Evolutionary conservation across 164 flowering plant genomes (phyloP).

Genomic region (Stephania yunnanensis): DNA sequence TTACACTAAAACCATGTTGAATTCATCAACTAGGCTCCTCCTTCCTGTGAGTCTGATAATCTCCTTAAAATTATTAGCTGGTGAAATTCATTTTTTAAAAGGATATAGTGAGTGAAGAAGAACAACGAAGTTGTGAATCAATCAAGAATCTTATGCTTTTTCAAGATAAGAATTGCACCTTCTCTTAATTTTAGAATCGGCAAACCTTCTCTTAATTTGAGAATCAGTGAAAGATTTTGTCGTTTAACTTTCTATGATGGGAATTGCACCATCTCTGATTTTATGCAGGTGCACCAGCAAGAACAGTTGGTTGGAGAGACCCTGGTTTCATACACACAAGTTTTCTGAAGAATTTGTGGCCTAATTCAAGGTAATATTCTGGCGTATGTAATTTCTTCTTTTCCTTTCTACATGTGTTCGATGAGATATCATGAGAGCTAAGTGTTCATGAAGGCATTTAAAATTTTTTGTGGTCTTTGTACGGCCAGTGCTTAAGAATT

Average conservation of each 20-base stretch:
- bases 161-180: background rate
- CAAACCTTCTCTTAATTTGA: background rate
- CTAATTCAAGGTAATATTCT: slow-evolving; percentile 42
- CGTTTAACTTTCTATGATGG: background rate
- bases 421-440: background rate
- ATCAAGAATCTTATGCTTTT: background rate
- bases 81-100: background rate
- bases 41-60: background rate
- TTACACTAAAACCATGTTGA: background rate
- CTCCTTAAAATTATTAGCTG: background rate
- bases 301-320: slow-evolving; percentile 97
- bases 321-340: slow-evolving; percentile 90
- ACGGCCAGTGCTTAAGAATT: background rate
- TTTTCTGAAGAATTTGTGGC: slow-evolving; percentile 82
- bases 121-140: too few species aligned
- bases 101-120: background rate
- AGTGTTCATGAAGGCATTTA: too few species aligned
- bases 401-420: background rate
- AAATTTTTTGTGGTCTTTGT: too few species aligned
- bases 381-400: background rate
- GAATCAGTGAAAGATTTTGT: background rate
- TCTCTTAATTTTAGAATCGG: background rate
- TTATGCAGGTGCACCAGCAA: slow-evolving; percentile 79
- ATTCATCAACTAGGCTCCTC: background rate
- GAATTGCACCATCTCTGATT: background rate